These are phyloP conservation scores for Bidens hawaiensis DNA, from an alignment of 140 eudicot species.

Conservation along the genomic window DNA sequence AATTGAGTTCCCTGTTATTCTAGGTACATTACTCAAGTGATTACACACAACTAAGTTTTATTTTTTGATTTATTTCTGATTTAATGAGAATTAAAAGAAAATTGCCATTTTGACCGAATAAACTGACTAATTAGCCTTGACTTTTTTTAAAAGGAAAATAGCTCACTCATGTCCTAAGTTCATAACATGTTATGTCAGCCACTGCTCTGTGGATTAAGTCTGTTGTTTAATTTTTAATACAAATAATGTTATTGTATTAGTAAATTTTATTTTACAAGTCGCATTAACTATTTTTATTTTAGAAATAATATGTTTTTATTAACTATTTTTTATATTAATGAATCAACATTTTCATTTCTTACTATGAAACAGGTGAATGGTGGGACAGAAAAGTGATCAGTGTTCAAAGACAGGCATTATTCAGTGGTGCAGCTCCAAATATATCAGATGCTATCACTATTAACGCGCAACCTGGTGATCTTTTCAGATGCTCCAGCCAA, in stretches of 20 bases:
- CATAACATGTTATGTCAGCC: no score
- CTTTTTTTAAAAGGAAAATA: no score
- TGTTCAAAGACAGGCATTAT: constrained; percentile 56
- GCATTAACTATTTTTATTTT: no score
- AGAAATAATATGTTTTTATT: no score
- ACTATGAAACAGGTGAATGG: constrained; percentile 75
- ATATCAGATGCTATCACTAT: constrained; percentile 80
- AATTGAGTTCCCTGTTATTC: constrained; percentile 46
- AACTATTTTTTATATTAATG: not conserved
- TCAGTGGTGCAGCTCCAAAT: constrained; percentile 87
- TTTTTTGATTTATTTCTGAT: not conserved
- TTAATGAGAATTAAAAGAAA: no score
- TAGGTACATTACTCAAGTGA: constrained; percentile 32
- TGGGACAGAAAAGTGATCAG: constrained; percentile 72
- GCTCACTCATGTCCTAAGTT: no score
- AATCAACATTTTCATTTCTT: not conserved
- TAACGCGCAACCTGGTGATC: constrained; percentile 97
- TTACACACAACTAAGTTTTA: not conserved
- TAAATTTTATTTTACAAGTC: no score
- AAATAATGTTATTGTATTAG: no score
- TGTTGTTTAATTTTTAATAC: no score
- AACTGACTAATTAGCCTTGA: no score
- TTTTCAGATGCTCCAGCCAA: constrained; percentile 72
- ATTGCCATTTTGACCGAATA: no score
- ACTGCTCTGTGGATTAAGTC: no score